A percentile compares a stretch with the other conserved stretches of the same genome.
Conservation (phyloP, 768 basidiomycete genomes). For the Leccinum arenicola region DNA sequence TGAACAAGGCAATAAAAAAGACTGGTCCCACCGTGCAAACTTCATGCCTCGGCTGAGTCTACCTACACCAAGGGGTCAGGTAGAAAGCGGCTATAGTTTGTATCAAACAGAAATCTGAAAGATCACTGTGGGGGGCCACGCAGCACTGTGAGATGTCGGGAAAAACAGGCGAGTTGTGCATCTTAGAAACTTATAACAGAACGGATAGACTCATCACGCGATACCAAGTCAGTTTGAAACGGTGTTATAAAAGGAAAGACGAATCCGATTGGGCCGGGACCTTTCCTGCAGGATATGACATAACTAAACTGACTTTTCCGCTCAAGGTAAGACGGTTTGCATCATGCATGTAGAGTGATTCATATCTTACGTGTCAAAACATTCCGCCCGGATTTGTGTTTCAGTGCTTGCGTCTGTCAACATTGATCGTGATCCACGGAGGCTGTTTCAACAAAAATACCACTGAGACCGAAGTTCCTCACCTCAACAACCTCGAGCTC, state of each 20-base stretch:
- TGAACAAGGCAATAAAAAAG: background rate
- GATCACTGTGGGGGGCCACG: background rate
- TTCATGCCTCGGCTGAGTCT: conserved; percentile 41
- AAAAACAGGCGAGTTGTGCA: conserved; percentile 9
- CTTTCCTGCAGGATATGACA: background rate
- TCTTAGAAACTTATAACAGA: conserved; percentile 4
- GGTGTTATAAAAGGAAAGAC: conserved; percentile 1
- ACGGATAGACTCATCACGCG: conserved; percentile 1
- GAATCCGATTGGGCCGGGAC: background rate
- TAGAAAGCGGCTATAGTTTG: background rate
- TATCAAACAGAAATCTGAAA: background rate
- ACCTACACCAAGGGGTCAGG: background rate
- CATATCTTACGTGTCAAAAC: background rate
- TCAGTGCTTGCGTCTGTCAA: conserved; percentile 15
- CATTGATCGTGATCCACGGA: conserved; percentile 49
- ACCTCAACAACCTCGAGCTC: conserved; percentile 34
- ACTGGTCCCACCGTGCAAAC: conserved; percentile 48
- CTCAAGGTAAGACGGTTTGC: background rate
- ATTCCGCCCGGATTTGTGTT: background rate
- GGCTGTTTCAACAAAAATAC: conserved; percentile 50
- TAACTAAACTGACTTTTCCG: background rate
- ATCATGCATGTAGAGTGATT: background rate
- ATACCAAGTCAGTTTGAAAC: conserved; percentile 15
- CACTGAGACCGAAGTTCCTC: conserved; percentile 42
- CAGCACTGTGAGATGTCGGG: conserved; percentile 4